Base-by-base conservation (phyloP, 2,329 filamentous ascomycete species). In the Huntiella abstrusa region DNA sequence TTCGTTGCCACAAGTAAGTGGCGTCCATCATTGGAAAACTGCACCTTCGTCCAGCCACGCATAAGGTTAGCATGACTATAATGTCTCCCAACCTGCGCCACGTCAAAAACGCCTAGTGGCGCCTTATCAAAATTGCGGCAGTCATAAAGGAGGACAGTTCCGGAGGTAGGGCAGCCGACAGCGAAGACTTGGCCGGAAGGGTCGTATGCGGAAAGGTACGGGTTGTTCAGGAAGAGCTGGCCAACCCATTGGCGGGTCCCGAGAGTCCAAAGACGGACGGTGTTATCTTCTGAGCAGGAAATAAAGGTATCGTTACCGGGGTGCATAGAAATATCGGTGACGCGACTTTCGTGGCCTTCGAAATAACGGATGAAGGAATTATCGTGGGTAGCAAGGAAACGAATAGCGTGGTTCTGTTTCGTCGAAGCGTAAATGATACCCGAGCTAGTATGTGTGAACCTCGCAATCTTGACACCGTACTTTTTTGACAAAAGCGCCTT, bases 361-460 rank as follows among this genome's bases (percentile, higher is more conserved):
- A 96, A 98, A 63, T 98, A 98, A 52, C 91, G 82, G 51, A 96
- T 83, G 61, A 93, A 98, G 49, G 80, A 83, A 64, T 96, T 95
- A 61, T 96, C 91, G 62, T 98, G 91, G 10, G 80, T 94, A 48
- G 75, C 92, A 51, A 86, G 80, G 64, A 82, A 95, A 59, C 77
- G 80, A 53, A 82, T 92, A 56, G 76, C 86, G 66, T 88, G 74
- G 57, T 98, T 92, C 55, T 92, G 77, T 59, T 94, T 95, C 10
- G 91, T 98, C 59, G 84, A 93, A 44, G 91, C 87, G 57, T 96
- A 95, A 50, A 98, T 78, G 57, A 98, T 85, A 59, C 84, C 87
- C 16, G 84, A 84, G 53, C 79, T 79, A 51, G 88, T 83, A 59
- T 96, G 91, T 1, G 88, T 94, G 61, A 96, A 98, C 55, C 84